Evolutionary conservation across 345 rosid species (phyloP).

Genomic region (Brassica carinata): DNA sequence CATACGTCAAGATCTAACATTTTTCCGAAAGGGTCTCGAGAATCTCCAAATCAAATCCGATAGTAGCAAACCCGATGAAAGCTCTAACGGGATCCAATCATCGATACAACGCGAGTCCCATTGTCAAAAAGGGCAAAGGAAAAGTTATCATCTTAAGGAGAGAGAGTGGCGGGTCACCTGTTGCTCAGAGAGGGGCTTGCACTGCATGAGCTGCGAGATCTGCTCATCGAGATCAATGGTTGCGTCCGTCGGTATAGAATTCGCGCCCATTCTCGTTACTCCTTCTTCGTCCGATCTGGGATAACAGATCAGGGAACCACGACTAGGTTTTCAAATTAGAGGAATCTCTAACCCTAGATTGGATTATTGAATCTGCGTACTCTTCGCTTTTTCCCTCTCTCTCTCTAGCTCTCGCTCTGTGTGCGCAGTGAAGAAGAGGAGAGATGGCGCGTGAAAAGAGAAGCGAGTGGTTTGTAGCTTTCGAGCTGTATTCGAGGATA

Average conservation of each 20-base stretch:
- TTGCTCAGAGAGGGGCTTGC: slow-evolving; percentile 83
- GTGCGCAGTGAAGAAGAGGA: slow-evolving; percentile 29
- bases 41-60: slow-evolving; percentile 17
- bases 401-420: slow-evolving; percentile 20
- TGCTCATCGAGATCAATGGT: slow-evolving; percentile 73
- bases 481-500: neutral
- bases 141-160: neutral
- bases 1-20: slow-evolving; percentile 28
- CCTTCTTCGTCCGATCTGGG: slow-evolving; percentile 5
- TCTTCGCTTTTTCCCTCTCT: slow-evolving; percentile 25
- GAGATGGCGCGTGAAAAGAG: slow-evolving; percentile 41
- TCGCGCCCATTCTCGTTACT: slow-evolving; percentile 61
- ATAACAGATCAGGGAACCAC: slow-evolving; percentile 36
- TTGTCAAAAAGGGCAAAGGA: neutral
- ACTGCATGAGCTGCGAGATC: slow-evolving; percentile 87
- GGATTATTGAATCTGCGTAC: slow-evolving; percentile 40
- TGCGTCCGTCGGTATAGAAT: slow-evolving; percentile 60
- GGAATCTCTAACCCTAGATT: slow-evolving; percentile 35
- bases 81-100: slow-evolving; percentile 35
- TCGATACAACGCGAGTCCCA: slow-evolving; percentile 28
- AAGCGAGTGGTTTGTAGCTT: slow-evolving; percentile 39
- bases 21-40: neutral
- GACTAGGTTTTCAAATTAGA: slow-evolving; percentile 48
- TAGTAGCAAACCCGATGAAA: neutral
- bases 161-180: slow-evolving; percentile 48